These are phyloP conservation scores for Sporothrix pallida DNA, from an alignment of 2,329 filamentous ascomycete genomes.

Conservation along the genomic window DNA sequence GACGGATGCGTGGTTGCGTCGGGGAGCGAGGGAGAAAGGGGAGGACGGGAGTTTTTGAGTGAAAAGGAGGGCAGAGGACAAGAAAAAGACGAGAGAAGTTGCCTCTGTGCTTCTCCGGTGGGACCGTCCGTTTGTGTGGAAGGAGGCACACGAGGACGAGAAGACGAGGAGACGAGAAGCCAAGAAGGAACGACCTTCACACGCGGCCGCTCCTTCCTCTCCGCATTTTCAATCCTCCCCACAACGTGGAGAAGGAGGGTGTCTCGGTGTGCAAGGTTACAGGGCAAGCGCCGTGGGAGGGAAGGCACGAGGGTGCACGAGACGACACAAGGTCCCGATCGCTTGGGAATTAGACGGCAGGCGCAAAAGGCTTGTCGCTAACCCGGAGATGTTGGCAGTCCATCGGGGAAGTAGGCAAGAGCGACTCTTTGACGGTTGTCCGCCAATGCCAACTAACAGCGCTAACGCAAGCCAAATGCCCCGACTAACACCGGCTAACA, in stretches of 20 bases:
- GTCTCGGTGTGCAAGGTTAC: background rate
- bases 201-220: background rate
- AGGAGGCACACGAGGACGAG: background rate
- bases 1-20: slow-evolving; percentile 8
- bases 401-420: background rate
- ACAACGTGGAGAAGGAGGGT: background rate
- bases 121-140: background rate
- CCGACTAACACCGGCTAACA: too few species aligned
- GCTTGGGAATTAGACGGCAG: slow-evolving; percentile 18
- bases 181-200: background rate
- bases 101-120: slow-evolving; percentile 7
- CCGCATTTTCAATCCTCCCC: background rate
- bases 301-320: background rate
- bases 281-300: background rate
- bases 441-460: too few species aligned
- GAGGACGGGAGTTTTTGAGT: slow-evolving; percentile 21
- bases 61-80: too few species aligned
- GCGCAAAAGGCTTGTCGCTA: background rate
- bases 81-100: background rate
- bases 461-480: too few species aligned
- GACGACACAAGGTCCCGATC: background rate
- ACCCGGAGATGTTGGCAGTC: background rate
- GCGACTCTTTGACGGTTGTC: too few species aligned
- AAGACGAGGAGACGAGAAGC: background rate
- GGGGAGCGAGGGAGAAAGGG: slow-evolving; percentile 15